These are phyloP conservation scores for Sporothrix brunneoviolacea DNA, from an alignment of 2,329 filamentous ascomycete genomes.

Conservation along the genomic window DNA sequence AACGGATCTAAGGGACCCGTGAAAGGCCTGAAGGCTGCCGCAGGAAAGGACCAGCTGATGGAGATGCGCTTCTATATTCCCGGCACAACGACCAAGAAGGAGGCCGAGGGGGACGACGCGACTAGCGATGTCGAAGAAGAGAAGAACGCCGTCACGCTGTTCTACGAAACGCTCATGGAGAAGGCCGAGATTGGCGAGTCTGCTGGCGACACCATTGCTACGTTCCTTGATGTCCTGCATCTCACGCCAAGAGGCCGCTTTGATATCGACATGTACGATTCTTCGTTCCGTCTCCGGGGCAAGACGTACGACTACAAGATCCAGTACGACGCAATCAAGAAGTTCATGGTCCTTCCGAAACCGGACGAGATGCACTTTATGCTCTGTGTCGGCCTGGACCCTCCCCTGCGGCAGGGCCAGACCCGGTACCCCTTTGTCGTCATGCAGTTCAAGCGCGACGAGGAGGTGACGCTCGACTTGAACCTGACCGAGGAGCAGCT, in stretches of 20 bases:
- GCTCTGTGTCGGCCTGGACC: slow-evolving; percentile 89
- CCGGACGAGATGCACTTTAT: slow-evolving; percentile 96
- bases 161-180: slow-evolving; percentile 96
- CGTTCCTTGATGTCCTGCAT: slow-evolving; percentile 93
- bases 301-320: slow-evolving; percentile 99
- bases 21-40: slow-evolving; percentile 82
- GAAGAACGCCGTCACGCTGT: slow-evolving; percentile 92
- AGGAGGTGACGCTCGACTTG: slow-evolving; percentile 91
- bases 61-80: slow-evolving; percentile 99
- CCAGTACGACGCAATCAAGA: slow-evolving; percentile 95
- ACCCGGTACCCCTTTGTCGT: slow-evolving; percentile 97
- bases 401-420: slow-evolving; percentile 91
- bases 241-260: slow-evolving; percentile 98
- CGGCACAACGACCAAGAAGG: slow-evolving; percentile 75
- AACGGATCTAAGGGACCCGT: slow-evolving; percentile 67
- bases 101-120: slow-evolving; percentile 67
- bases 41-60: slow-evolving; percentile 84
- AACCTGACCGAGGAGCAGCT: slow-evolving; percentile 91
- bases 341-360: slow-evolving; percentile 97
- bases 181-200: slow-evolving; percentile 99
- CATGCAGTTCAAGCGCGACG: slow-evolving; percentile 98
- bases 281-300: slow-evolving; percentile 89
- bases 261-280: slow-evolving; percentile 99
- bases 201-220: slow-evolving; percentile 96
- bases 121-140: slow-evolving; percentile 68